Base-by-base conservation (phyloP, 2,329 filamentous ascomycete species). In the Mycosphaerelloides madeirae region DNA sequence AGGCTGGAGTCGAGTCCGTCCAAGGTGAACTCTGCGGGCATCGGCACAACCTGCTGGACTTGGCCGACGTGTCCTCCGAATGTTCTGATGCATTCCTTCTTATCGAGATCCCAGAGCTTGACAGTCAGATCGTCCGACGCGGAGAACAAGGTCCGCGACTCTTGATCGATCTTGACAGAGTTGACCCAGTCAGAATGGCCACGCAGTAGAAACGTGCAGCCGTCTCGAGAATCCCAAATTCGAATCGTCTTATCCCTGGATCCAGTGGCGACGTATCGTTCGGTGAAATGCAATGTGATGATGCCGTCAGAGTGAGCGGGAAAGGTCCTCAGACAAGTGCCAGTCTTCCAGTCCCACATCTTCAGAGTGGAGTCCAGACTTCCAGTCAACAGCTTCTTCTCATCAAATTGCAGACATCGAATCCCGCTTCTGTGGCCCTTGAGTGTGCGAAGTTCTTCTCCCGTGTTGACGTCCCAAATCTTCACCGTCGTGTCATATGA, bases 151-250 rank as follows among this genome's bases (percentile, higher is more conserved):
- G 90, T 96, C 12, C 87, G 83, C 11, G 59, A 62, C 9, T 61
- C 47, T 38, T 83, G 77, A 64, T 98, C 89, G 29, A 98, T 80
- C 54, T 85, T 84, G 25, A 97, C 91, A n/a, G 87, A 84, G 67
- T 98, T 98, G 58, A 98, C 90, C 87, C 91, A 97, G 65, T 97
- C 90, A 0, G 76, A 80, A 64, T 98, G 93, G 7, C 90, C 91
- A 18, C 83, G 81, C 11, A 98, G 75, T 40, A 81, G 77, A 56
- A 85, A 95, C 0, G 84, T 85, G 41, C 86, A 85, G 79, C 3
- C 15, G 59, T 39, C 11, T 33, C 38, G 22, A 39, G 28, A 93
- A 65, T 95, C 91, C 79, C 91, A 96, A 35, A 98, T 83, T 63
- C 91, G 89, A 65, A 97, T 84, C 1, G 84, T 91, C 64, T 81